phyloP scores from a whole-genome alignment of 345 rosid genomes.

The Dipteronia dyeriana region DNA sequence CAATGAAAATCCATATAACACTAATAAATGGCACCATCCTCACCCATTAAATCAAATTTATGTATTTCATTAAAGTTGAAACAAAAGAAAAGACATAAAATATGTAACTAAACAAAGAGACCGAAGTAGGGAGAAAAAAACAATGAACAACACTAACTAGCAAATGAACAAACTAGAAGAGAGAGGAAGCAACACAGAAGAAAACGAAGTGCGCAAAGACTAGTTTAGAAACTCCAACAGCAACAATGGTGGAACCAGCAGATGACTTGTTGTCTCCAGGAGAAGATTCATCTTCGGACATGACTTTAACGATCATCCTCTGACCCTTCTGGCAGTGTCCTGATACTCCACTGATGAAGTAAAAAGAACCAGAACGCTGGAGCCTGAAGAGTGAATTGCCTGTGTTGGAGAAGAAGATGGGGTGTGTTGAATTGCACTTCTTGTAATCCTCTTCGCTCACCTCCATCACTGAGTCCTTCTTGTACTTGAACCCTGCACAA shows the following conservation, averaged over 20 bases:
- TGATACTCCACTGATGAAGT: constrained; percentile 59
- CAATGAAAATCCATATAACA: too few species aligned
- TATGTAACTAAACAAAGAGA: background rate
- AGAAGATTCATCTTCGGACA: constrained; percentile 24
- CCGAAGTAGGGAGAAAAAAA: background rate
- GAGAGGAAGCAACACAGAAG: constrained; percentile 14
- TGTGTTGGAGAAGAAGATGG: constrained; percentile 56
- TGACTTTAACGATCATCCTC: constrained; percentile 49
- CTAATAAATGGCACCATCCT: too few species aligned
- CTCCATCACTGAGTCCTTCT: constrained; percentile 57
- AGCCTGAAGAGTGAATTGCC: constrained; percentile 47
- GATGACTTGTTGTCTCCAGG: constrained; percentile 22
- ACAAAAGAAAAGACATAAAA: background rate
- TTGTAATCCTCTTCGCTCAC: constrained; percentile 50
- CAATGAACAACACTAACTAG: background rate
- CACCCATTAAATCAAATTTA: background rate
- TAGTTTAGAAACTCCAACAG: background rate
- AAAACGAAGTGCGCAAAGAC: constrained; percentile 15
- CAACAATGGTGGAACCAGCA: constrained; percentile 16
- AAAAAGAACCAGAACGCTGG: constrained; percentile 42
- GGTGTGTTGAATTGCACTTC: constrained; percentile 53
- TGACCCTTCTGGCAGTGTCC: constrained; percentile 60
- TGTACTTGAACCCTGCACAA: constrained; percentile 46
- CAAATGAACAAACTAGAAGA: constrained; percentile 15
- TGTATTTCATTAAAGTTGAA: background rate